Evolutionary conservation across 441 rosid species (phyloP).

Genomic region (Gossypium lobatum): DNA sequence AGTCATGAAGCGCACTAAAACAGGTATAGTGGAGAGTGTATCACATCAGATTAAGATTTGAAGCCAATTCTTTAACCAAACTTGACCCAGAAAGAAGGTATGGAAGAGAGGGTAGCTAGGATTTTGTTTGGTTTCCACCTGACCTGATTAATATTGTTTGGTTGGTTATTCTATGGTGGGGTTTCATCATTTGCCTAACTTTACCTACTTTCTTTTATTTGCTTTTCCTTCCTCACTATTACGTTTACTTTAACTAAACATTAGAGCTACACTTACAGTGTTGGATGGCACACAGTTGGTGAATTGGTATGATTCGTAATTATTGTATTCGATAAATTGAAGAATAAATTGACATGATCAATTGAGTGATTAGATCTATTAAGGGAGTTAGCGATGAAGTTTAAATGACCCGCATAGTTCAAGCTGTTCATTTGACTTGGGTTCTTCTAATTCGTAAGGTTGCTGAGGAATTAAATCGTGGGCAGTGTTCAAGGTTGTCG

Average conservation of each 20-base stretch:
- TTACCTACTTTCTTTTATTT: neutral
- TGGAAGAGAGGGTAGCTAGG: constrained; percentile 3
- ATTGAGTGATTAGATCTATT: too few species aligned
- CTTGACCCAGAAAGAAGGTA: neutral
- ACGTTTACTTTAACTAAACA: neutral
- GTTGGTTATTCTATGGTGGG: constrained; percentile 11
- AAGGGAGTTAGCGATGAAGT: too few species aligned
- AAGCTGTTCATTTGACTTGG: too few species aligned
- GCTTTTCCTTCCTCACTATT: neutral
- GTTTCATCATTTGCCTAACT: neutral
- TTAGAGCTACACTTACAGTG: neutral
- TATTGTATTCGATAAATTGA: too few species aligned
- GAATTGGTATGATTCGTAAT: too few species aligned
- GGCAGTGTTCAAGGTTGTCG: too few species aligned
- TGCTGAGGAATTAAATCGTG: too few species aligned
- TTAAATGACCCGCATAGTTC: too few species aligned
- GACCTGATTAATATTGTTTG: neutral
- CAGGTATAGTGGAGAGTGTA: neutral
- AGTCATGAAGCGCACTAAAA: neutral
- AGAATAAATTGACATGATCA: too few species aligned
- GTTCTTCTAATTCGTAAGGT: too few species aligned
- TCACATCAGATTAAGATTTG: neutral
- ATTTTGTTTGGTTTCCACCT: constrained; percentile 21
- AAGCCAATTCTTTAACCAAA: neutral
- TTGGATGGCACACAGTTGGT: too few species aligned